phyloP scores from a whole-genome alignment of 1,284 basidiomycete species.

The Pseudozyma sp. region DNA sequence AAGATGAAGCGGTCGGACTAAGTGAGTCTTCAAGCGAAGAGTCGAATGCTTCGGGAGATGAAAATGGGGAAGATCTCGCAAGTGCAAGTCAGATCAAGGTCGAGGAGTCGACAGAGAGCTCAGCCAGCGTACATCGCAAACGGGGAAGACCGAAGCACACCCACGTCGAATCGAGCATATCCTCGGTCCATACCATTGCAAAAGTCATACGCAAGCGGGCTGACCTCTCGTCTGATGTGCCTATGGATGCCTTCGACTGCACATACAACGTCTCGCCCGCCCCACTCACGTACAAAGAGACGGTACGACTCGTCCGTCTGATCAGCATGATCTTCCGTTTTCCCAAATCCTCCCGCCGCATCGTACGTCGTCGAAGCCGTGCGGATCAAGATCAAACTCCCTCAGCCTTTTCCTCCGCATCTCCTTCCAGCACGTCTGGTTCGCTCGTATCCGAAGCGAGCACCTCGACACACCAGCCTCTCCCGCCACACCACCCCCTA shows the following conservation, averaged over 20 bases:
- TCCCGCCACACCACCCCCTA: background rate
- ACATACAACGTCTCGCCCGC: background rate
- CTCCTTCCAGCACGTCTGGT: background rate
- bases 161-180: background rate
- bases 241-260: background rate
- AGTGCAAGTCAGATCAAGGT: background rate
- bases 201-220: constrained; percentile 15
- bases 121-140: background rate
- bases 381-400: background rate
- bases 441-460: constrained; percentile 1
- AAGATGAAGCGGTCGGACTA: constrained; percentile 13
- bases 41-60: constrained; percentile 4
- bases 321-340: constrained; percentile 46
- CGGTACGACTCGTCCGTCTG: constrained; percentile 34
- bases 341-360: constrained; percentile 33
- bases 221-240: background rate
- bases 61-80: background rate
- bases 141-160: background rate
- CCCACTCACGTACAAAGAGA: constrained; percentile 43
- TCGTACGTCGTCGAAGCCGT: constrained; percentile 14
- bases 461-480: constrained; percentile 1
- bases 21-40: constrained; percentile 18
- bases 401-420: background rate
- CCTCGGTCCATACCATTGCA: constrained; percentile 19
- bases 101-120: background rate